phyloP scores from a whole-genome alignment of 371 early-diverging fungal genomes.

The Saksenaea vasiformis region DNA sequence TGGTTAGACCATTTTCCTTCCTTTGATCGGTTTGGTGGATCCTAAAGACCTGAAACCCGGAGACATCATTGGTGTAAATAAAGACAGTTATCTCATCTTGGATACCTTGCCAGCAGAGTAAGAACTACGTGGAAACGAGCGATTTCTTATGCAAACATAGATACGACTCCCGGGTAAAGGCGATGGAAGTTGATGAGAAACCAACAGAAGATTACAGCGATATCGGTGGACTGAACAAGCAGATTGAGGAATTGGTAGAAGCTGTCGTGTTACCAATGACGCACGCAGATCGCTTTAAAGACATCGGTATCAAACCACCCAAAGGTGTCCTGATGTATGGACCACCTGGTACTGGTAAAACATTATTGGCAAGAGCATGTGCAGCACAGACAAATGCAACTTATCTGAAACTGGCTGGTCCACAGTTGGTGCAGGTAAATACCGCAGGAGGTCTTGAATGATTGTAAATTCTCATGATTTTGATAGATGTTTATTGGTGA shows the following conservation, averaged over 20 bases:
- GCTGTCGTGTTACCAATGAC: constrained; percentile 36
- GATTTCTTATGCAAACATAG: constrained; percentile 27
- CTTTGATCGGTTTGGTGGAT: constrained; percentile 98
- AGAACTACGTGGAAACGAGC: constrained; percentile 17
- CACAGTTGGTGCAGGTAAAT: constrained; percentile 96
- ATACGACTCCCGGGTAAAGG: constrained; percentile 99
- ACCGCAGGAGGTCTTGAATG: background rate
- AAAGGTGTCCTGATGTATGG: constrained; percentile 95
- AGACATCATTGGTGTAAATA: constrained; percentile 99
- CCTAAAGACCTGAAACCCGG: constrained; percentile 93
- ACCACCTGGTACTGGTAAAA: constrained; percentile 95
- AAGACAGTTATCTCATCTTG: constrained; percentile 98
- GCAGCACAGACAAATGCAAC: constrained; percentile 81
- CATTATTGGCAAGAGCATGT: constrained; percentile 68
- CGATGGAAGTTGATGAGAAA: constrained; percentile 99
- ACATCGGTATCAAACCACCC: constrained; percentile 96
- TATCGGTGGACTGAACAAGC: constrained; percentile 30
- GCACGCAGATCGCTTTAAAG: constrained; percentile 69
- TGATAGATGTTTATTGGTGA: constrained; percentile 99
- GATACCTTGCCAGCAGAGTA: constrained; percentile 98
- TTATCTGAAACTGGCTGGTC: constrained; percentile 97
- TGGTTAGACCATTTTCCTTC: constrained; percentile 93
- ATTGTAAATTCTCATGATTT: background rate
- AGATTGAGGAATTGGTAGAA: constrained; percentile 37
- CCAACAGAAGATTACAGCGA: constrained; percentile 98